Base-by-base conservation (phyloP, 441 rosid genomes). In the Pelargonium cotyledonis region DNA sequence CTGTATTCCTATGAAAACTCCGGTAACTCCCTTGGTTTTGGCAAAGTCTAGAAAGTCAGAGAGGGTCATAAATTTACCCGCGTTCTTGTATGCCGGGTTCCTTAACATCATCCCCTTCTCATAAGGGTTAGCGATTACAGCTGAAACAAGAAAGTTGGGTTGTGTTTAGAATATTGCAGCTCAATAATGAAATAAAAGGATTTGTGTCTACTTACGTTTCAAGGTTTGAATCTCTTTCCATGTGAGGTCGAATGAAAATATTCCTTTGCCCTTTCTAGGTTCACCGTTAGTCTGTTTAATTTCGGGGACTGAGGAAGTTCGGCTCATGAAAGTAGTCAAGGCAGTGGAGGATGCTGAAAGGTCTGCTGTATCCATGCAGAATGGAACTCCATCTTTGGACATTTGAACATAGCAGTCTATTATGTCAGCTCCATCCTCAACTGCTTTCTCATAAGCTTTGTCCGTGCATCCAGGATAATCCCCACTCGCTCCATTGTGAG, bases 401-500 rank as follows among this genome's bases (percentile, higher is more conserved):
- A 94, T 86, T 78, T 89, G 99, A 41, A 91, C 96, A 0, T 89
- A 70, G 76, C 99, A 94, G 68, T 94, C 99, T 8, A 94, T 94
- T 43, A 94, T 69, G 70, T 89, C 91, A 6, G 96, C 87, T 21
- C 96, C 99, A 75, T 89, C 96, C 2, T 73, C 77, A 1, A 91
- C 65, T 7, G 97, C 99, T 77, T 83, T 85, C 80, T 94, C 79
- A 75, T 94, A 94, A 60, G 97, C 92, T 47, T 86, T 77, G 77
- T 94, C 96, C 14, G 92, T 86, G 87, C 94, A 75, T 46, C 95
- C 96, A 16, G 99, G 87, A 75, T 89, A 86, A 35, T 76, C 77
- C 2, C 97, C 99, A 68, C 97, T 91, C 31, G 99, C 97, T 71
- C 99, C 99, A 58, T 89, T 88, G 72, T 87, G 91, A 68, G 85